Base-by-base conservation (phyloP, 805 yeast species). In the Kockiozyma suomiensis region DNA sequence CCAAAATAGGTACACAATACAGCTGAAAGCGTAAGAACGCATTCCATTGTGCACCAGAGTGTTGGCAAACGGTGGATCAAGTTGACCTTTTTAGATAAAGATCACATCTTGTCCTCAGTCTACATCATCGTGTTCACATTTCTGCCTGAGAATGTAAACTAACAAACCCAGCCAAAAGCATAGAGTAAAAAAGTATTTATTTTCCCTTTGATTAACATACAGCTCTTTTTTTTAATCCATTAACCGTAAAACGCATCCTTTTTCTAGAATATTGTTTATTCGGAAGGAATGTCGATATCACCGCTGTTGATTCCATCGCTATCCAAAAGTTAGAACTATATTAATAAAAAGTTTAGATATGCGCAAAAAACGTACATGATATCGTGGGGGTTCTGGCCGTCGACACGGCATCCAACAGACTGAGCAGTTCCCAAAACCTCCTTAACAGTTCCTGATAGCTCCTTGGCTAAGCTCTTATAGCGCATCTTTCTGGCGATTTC, bases 371-470 rank as follows among this genome's bases (percentile, higher is more conserved):
- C 58, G 17, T 54, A 58, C 60, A 94, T 93, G 83, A 93, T 87
- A 81, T 89, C 97, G 80, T 94, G 98, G 73, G 99, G 97, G 87
- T 93, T 93, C 87, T 94, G 93, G 83, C 92, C 96, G 82, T 91
- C 93, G 78, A 94, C 97, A 83, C 97, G 92, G 84, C 97, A 92
- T 76, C 99, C 99, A 77, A 94, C 96, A 70, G 97, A 92, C 85
- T 93, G 98, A 75, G 98, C 97, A 80, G 99, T 94, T 81, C 99
- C 99, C 79, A 94, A 88, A 78, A 94, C 89, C 86, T 94, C 99
- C 87, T 94, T 94, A 76, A 97, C 84, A 73, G 94, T 97, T 67
- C 97, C 94, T 70, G 96, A 90, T 79, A 94, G 87, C 81, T 75
- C 89, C 89, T 91, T 93, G 85, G 99, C 97, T 81, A 94, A 90